Evolutionary conservation across 306 rosid species (phyloP), one percentile per base, ranked within the genome.

Genomic region (Elaeagnus macrophylla): DNA sequence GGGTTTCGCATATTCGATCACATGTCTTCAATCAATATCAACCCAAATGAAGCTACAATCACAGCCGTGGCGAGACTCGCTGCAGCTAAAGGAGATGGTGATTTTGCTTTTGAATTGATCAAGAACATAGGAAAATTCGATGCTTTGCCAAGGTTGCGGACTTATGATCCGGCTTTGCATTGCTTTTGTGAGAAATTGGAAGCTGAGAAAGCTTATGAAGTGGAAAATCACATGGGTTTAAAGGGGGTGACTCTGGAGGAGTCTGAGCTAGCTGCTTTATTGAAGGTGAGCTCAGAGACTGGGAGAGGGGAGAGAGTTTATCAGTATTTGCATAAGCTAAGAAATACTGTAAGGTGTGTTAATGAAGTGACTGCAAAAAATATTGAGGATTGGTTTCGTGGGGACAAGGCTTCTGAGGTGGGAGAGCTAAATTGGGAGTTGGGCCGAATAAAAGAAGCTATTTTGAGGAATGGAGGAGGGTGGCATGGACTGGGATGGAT

Each of bases 401-500:
- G 83, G 40, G 37, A 37, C 2, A 64, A 54, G 57, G 95, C 81
- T 9, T n/a, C 67, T 37, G 77, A 60, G 71, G 70, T 74, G 50
- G 86, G 84, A 37, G 78, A 68, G 54, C 45, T 6, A 60, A 61
- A 51, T 70, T 70, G 59, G 61, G 94, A 84, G 1, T 38, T 6
- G 9, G 72, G 16, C 53, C 37, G 48, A 25, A 72, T 83, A 8
- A 72, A 60, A 46, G 87, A 78, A 13, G 77, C 42, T 20, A 65
- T 86, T 67, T 71, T 52, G 69, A 56, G 81, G 39, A 81, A 79
- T 39, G 95, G 94, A 13, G 95, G 97, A 61, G 97, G 97, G 51
- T 86, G 97, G 97, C 97, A 86, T 53, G 95, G 94, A 50, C 73
- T 41, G 55, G 95, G 97, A 14, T 90, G 95, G 97, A 67, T 83